phyloP scores from a whole-genome alignment of 2,329 filamentous ascomycete genomes.

The Harringtonia aguacate region DNA sequence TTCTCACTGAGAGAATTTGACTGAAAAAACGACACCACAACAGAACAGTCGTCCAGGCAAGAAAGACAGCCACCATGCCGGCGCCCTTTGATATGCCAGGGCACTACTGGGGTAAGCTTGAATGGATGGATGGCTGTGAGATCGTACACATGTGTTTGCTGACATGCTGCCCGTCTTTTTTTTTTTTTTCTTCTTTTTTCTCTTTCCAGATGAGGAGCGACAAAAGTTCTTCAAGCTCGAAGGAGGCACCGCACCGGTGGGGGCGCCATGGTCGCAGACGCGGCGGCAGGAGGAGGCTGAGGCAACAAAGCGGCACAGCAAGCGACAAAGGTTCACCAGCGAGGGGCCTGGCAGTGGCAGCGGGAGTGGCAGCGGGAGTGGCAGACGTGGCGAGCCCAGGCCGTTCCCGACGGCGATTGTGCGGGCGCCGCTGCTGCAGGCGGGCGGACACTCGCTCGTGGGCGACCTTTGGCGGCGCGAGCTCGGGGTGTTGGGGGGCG shows the following conservation, averaged over 20 bases:
- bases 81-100: slow-evolving; percentile 32
- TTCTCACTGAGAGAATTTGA: background rate
- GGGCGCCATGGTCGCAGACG: slow-evolving; percentile 41
- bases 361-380: background rate
- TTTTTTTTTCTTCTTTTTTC: too few species aligned
- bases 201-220: slow-evolving; percentile 40
- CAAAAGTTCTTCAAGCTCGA: slow-evolving; percentile 59
- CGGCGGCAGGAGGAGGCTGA: too few species aligned
- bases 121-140: background rate
- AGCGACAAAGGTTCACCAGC: background rate
- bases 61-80: slow-evolving; percentile 9
- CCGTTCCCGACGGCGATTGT: background rate
- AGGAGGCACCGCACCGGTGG: slow-evolving; percentile 34
- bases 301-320: background rate
- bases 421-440: background rate
- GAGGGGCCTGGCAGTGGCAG: background rate
- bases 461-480: too few species aligned
- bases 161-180: too few species aligned
- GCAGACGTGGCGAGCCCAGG: background rate
- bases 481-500: too few species aligned
- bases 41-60: background rate
- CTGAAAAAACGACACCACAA: background rate
- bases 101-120: slow-evolving; percentile 38
- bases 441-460: too few species aligned
- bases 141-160: too few species aligned